Percentiles rank a stretch among this genome's conserved stretches.
Conservation (phyloP, 805 yeast genomes). For the Metschnikowia vanudenii region DNA sequence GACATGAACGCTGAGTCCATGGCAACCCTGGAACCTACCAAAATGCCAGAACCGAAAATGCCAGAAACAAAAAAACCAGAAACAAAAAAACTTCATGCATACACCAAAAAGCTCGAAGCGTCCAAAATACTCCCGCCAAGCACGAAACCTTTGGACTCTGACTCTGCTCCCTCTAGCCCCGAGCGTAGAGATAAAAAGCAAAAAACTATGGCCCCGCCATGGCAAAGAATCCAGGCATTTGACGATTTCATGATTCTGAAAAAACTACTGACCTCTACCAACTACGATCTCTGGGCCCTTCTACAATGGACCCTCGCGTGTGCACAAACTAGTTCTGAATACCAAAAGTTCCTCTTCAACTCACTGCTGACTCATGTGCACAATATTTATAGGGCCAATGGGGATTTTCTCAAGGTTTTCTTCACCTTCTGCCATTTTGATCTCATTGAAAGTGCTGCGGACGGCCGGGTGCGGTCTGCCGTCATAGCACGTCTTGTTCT, state of each 20-base stretch:
- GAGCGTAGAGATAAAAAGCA: slow-evolving; percentile 2
- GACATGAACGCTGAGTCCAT: not conserved
- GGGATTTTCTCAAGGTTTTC: slow-evolving; percentile 20
- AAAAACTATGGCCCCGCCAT: not conserved
- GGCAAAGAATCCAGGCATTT: slow-evolving; percentile 25
- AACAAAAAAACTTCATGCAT: too few species aligned
- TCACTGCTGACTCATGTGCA: slow-evolving; percentile 24
- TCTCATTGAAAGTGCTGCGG: slow-evolving; percentile 1
- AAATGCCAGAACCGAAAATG: not conserved
- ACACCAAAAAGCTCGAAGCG: too few species aligned
- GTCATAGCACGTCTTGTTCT: slow-evolving; percentile 17
- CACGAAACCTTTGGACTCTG: not conserved
- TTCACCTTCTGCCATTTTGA: slow-evolving; percentile 21
- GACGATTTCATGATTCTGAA: slow-evolving; percentile 31
- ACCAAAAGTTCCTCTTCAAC: slow-evolving; percentile 20
- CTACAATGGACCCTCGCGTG: slow-evolving; percentile 39
- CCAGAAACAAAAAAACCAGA: too few species aligned
- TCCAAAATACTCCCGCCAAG: too few species aligned
- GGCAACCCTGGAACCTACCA: not conserved
- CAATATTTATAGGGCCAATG: slow-evolving; percentile 25
- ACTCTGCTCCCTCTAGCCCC: not conserved
- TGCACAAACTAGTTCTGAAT: slow-evolving; percentile 27
- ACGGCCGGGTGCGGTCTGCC: not conserved
- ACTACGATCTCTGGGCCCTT: slow-evolving; percentile 31
- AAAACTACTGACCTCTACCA: slow-evolving; percentile 23